phyloP scores from a whole-genome alignment of 805 yeast genomes.

The Wickerhamomyces alni region DNA sequence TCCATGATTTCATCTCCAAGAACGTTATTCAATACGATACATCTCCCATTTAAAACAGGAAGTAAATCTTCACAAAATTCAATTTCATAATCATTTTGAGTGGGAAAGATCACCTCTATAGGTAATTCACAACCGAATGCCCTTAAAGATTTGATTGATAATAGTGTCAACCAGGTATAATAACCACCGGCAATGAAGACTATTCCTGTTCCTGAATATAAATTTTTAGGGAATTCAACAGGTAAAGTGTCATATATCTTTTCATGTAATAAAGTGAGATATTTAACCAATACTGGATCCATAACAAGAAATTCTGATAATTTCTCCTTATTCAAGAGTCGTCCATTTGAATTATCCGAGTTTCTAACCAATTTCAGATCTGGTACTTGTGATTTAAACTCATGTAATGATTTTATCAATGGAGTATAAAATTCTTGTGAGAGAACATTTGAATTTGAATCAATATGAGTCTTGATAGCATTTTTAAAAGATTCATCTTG shows the following conservation, averaged over 20 bases:
- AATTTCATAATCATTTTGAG: slow-evolving; percentile 58
- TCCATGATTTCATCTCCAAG: slow-evolving; percentile 50
- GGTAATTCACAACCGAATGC: slow-evolving; percentile 52
- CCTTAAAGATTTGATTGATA: slow-evolving; percentile 43
- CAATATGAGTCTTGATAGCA: not conserved
- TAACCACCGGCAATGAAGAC: slow-evolving; percentile 59
- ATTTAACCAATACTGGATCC: not conserved
- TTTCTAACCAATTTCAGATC: not conserved
- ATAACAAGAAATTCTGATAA: not conserved
- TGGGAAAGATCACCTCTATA: slow-evolving; percentile 66
- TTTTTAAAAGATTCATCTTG: not conserved
- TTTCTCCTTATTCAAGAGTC: not conserved
- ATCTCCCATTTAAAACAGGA: slow-evolving; percentile 55
- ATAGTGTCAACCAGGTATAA: slow-evolving; percentile 46
- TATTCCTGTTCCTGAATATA: slow-evolving; percentile 45
- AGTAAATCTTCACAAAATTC: slow-evolving; percentile 55
- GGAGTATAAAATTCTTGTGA: not conserved
- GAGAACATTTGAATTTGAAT: not conserved
- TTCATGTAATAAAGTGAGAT: not conserved
- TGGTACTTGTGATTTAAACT: not conserved
- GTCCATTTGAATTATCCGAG: not conserved
- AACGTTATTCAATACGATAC: slow-evolving; percentile 56
- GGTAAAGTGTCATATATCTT: slow-evolving; percentile 2
- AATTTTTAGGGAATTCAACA: slow-evolving; percentile 26
- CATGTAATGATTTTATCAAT: not conserved